Base-by-base conservation (phyloP, 345 rosid genomes). In the Rhizophora mangle region DNA sequence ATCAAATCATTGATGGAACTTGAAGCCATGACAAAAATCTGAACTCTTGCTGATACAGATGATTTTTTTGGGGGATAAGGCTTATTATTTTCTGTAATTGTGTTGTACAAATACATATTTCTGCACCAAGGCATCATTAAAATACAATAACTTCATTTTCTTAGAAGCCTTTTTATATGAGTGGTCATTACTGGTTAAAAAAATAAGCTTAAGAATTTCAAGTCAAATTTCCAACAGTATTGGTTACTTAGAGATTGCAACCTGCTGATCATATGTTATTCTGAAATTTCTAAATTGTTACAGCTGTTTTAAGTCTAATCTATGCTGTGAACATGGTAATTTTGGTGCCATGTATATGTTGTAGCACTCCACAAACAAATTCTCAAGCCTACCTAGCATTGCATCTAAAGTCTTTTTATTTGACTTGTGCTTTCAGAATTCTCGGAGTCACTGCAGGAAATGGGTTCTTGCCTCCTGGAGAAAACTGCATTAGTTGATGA, bases 391-490 rank as follows among this genome's bases (percentile, higher is more conserved):
- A 6, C 47, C 11, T 22, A 6, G 27, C 46, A 27, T 26, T 47
- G 16, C 16, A 46, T 11, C 10, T 3, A 2, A 1, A n/a, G 52
- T 6, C 31, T 39, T 49, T 59, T 52, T 62, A 62, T 64, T 56
- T 61, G 36, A 10, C 37, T 67, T 11, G 43, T 76, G 57, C 65
- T 76, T 78, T 64, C 85, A 96, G 98, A 96, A 80, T 96, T 96
- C 81, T 92, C 99, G 3, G 99, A 90, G 72, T 90, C 99, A 4
- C 74, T 96, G 80, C 90, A 79, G 70, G 98, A 96, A 81, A 82
- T 96, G 98, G 98, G 99, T 74, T 76, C 85, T 46, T 92, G 90
- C 82, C 84, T 96, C 31, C 85, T 87, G 64, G 98, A 87, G 81
- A 87, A 85, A 79, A 89, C 85, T 11, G 80, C 92, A 24, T 82